phyloP scores from a whole-genome alignment of 768 basidiomycete species.

The Crucibulum laeve region DNA sequence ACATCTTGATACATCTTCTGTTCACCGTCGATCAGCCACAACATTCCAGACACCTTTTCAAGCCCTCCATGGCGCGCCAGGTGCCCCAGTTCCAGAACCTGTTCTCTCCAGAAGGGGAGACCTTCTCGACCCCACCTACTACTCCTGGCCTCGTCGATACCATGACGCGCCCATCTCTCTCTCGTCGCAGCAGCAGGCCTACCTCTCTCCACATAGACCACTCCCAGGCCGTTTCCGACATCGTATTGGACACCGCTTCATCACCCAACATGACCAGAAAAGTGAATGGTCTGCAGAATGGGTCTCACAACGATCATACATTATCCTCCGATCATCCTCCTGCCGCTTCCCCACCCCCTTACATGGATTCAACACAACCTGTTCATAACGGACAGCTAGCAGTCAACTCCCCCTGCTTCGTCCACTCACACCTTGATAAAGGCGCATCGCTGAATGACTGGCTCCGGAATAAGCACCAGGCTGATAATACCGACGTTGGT shows the following conservation, averaged over 20 bases:
- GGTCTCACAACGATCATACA: conserved; percentile 3
- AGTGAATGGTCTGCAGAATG: conserved; percentile 7
- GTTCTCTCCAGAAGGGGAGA: conserved; percentile 29
- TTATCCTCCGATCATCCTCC: not conserved
- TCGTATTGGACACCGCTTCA: conserved; percentile 37
- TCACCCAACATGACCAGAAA: conserved; percentile 21
- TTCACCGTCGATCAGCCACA: no score
- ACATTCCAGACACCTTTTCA: conserved; percentile 7
- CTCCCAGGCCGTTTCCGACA: conserved; percentile 32
- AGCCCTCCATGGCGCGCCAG: conserved; percentile 3
- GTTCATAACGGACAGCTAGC: conserved; percentile 20
- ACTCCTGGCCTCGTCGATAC: conserved; percentile 23
- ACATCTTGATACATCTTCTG: no score
- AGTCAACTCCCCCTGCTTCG: conserved; percentile 80
- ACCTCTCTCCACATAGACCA: conserved; percentile 39
- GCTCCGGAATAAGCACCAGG: conserved; percentile 45
- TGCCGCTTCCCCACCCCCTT: not conserved
- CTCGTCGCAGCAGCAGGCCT: conserved; percentile 38
- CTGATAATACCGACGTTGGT: conserved; percentile 37
- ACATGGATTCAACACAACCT: conserved; percentile 8
- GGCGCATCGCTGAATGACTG: conserved; percentile 75
- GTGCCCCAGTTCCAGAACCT: conserved; percentile 10
- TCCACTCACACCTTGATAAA: conserved; percentile 88
- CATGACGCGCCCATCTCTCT: conserved; percentile 31
- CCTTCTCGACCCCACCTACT: conserved; percentile 38